Percentiles rank a stretch among this genome's conserved stretches.
phyloP scores from a whole-genome alignment of 2,329 filamentous ascomycete species.

The Tolypocladium inflatum region DNA sequence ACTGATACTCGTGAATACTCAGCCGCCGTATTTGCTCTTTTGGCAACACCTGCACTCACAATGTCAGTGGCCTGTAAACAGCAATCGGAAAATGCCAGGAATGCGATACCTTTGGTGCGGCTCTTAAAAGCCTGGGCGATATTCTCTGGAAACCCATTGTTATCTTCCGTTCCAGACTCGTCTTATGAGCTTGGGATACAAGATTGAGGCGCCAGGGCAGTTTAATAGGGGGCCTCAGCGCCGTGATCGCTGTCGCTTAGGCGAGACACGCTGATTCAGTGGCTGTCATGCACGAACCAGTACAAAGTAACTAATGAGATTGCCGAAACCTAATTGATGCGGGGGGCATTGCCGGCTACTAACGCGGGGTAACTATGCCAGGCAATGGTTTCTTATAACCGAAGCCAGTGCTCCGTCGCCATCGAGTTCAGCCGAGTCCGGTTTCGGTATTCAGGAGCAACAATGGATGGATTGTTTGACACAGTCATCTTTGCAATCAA shows the following conservation, averaged over 20 bases:
- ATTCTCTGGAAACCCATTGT: not conserved
- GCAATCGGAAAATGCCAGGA: too few relatives aligned
- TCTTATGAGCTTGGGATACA: not conserved
- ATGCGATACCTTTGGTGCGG: not conserved
- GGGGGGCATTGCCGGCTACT: not conserved
- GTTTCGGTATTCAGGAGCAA: not conserved
- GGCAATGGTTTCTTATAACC: not conserved
- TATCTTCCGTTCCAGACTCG: not conserved
- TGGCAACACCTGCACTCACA: not conserved
- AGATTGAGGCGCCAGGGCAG: not conserved
- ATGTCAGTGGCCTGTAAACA: not conserved
- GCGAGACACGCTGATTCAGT: not conserved
- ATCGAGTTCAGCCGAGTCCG: not conserved
- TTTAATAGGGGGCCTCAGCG: not conserved
- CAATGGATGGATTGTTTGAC: too few relatives aligned
- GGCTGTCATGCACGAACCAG: too few relatives aligned
- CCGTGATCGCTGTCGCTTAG: not conserved
- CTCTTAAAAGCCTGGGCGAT: not conserved
- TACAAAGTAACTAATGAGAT: not conserved
- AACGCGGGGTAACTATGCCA: not conserved
- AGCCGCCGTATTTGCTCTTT: constrained; percentile 6
- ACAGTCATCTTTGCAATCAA: too few relatives aligned
- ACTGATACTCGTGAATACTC: constrained; percentile 18
- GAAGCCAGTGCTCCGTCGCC: not conserved
- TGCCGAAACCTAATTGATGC: not conserved